A percentile compares a stretch with the other conserved stretches of the same genome.
Evolutionary conservation across 169 alveolate species (phyloP).

Genomic region (Plasmodium sp.): DNA sequence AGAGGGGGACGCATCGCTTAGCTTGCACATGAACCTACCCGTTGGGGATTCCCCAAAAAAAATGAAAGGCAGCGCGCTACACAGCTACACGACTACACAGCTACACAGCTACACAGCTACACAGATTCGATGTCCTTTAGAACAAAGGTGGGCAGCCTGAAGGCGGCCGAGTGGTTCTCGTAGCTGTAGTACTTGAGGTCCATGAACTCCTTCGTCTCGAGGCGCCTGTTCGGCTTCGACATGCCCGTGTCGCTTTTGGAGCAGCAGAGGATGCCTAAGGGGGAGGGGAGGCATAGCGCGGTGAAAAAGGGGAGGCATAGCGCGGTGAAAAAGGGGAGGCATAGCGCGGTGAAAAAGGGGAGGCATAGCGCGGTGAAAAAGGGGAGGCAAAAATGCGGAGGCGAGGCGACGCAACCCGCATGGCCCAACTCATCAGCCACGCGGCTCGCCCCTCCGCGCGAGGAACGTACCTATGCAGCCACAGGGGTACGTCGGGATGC

Average conservation of each 20-base stretch:
- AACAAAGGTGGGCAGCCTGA: conserved; percentile 43
- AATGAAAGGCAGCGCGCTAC: background rate
- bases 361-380: background rate
- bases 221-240: conserved; percentile 37
- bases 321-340: background rate
- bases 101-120: background rate
- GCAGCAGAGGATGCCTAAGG: conserved; percentile 55
- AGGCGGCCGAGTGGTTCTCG: conserved; percentile 58
- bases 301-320: background rate
- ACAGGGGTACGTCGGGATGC: conserved; percentile 75
- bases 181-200: conserved; percentile 44
- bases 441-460: background rate
- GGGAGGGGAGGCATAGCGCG: background rate
- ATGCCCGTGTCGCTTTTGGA: conserved; percentile 47
- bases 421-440: background rate
- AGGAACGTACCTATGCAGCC: conserved; percentile 58
- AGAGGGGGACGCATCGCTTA: background rate
- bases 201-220: conserved; percentile 41
- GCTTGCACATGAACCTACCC: background rate
- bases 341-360: background rate
- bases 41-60: background rate
- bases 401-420: background rate
- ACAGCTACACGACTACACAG: background rate
- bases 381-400: background rate
- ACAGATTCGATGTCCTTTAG: conserved; percentile 42